Base-by-base conservation (phyloP, 2,329 filamentous ascomycete species). In the Dothidotthia symphoricarpi region DNA sequence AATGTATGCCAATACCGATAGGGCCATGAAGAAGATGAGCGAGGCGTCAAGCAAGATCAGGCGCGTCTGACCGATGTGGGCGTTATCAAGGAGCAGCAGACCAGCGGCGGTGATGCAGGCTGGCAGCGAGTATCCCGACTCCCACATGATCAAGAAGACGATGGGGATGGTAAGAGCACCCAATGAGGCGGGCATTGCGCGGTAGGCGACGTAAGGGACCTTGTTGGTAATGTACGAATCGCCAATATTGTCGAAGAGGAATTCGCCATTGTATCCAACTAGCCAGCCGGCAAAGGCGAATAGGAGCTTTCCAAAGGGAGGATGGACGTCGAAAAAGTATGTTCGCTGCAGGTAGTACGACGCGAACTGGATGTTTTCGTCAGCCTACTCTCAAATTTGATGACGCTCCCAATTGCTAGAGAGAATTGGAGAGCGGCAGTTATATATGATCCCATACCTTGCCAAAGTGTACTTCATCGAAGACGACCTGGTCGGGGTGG, bases 251-350 rank as follows among this genome's bases (percentile, higher is more conserved):
- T 98, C 93, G 70, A 98, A 98, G 64, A 95, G 82, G 73, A 97
- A 98, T 64, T 90, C 83, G 55, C 93, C 93, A 72, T 97, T 88
- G 69, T 95, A 98, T 61, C 93, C 93, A 36, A 97, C 87, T 37
- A 97, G 79, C 93, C 93, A 98, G 66, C 93, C 93, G 72, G 95
- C 89, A 51, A 96, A 81, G 54, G 90, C 93, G 66, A 97, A 97
- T 34, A 98, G 83, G 44, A 98, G 88, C 76, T 98, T 98, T 69
- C 88, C 93, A 59, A 98, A 94, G 12, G 93, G 93, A 54, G 93
- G 93, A 69, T 98, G 93, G 38, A 98, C 93, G 74, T 98, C 93
- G 82, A 98, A 98, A 78, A 98, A 98, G 75, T 97, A 98, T 47
- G 89, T 96, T 59, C 89, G 85, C 73, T 96, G 85, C 57, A 98